Conservation (phyloP, 495 filamentous ascomycete genomes). For the Talaromyces adpressus region DNA sequence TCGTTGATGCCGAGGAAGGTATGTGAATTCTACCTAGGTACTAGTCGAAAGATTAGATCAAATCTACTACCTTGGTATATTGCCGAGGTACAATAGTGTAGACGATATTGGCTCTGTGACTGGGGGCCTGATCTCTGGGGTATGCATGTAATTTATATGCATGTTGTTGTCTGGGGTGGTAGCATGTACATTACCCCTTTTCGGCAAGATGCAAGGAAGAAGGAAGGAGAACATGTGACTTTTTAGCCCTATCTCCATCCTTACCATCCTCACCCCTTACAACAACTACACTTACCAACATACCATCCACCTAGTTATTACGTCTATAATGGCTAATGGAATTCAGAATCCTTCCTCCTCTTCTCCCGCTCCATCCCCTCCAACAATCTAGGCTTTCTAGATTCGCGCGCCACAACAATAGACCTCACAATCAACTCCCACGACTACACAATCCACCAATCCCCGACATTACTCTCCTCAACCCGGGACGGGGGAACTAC, state of each 20-base stretch:
- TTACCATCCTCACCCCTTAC: not conserved
- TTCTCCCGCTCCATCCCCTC: constrained; percentile 72
- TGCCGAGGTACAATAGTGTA: not conserved
- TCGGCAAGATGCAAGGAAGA: not conserved
- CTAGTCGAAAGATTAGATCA: not conserved
- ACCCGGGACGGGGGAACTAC: constrained; percentile 79
- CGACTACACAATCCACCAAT: constrained; percentile 78
- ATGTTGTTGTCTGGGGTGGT: not conserved
- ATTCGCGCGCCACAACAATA: constrained; percentile 56
- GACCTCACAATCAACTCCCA: constrained; percentile 61
- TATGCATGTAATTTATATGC: not conserved
- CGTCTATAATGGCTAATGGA: not conserved
- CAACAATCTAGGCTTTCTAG: constrained; percentile 77
- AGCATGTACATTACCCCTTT: not conserved
- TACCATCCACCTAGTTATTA: not conserved
- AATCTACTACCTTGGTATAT: not conserved
- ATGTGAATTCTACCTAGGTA: constrained; percentile 19
- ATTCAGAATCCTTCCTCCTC: constrained; percentile 73
- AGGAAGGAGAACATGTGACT: not conserved
- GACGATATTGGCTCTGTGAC: not conserved
- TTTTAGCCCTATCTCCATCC: not conserved
- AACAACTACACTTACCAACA: not conserved
- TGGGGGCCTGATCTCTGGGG: not conserved
- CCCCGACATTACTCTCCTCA: constrained; percentile 71
- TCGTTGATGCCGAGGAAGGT: constrained; percentile 62